A percentile compares a stretch with the other conserved stretches of the same genome.
Conservation (phyloP, 495 filamentous ascomycete genomes). For the Xylona heveae region DNA sequence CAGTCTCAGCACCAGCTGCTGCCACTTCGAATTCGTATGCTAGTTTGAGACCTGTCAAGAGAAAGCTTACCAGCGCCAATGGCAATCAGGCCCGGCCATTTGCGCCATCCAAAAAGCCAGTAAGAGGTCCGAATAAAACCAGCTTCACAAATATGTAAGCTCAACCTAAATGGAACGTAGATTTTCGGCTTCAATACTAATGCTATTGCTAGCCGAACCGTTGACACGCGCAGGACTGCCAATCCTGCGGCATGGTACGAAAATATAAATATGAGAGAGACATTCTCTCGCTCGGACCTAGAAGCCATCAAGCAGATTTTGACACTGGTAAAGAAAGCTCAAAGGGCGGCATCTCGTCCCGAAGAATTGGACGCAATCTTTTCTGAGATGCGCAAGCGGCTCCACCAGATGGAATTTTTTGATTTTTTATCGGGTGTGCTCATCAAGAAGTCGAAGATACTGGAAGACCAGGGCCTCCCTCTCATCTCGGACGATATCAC, state of each 20-base stretch:
- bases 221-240: constrained; percentile 19
- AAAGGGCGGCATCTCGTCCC: not conserved
- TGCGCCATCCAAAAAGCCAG: constrained; percentile 5
- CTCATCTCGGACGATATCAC: constrained; percentile 9
- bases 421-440: constrained; percentile 9
- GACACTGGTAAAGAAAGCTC: constrained; percentile 2
- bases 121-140: not conserved
- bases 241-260: constrained; percentile 29
- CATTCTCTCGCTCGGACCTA: constrained; percentile 3
- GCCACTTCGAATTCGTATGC: too few species aligned
- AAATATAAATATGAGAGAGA: constrained; percentile 7
- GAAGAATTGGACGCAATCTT: not conserved
- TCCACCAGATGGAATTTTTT: constrained; percentile 17
- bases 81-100: too few species aligned
- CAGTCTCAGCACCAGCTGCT: too few species aligned
- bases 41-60: too few species aligned
- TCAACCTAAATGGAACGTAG: too few species aligned
- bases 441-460: constrained; percentile 16
- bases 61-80: too few species aligned
- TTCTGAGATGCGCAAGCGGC: constrained; percentile 7
- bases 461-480: constrained; percentile 17
- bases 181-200: too few species aligned
- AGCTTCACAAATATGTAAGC: constrained; percentile 1
- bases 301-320: constrained; percentile 3
- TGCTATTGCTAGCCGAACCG: constrained; percentile 1